phyloP scores from a whole-genome alignment of 805 yeast species.

The Ogataea angusta region DNA sequence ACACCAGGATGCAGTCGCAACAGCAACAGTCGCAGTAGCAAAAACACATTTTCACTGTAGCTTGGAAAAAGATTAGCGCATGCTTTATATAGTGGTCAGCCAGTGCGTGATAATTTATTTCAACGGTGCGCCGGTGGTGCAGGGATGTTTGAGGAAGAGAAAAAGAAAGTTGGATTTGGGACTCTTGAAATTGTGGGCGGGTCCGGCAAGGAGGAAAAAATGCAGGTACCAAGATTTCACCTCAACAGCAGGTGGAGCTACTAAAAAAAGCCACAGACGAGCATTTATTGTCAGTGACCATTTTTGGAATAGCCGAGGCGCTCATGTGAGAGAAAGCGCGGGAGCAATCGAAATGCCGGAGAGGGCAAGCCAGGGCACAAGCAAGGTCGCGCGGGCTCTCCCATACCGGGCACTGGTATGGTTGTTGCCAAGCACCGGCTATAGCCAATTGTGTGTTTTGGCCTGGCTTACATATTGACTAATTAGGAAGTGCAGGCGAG shows the following conservation, averaged over 20 bases:
- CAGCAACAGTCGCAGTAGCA: constrained; percentile 35
- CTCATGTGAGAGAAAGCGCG: background rate
- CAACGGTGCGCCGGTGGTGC: constrained; percentile 9
- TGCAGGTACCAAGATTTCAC: constrained; percentile 8
- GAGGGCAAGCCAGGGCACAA: too few species aligned
- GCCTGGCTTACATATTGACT: background rate
- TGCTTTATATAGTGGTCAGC: constrained; percentile 2
- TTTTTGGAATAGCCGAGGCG: background rate
- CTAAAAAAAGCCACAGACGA: background rate
- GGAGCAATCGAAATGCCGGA: too few species aligned
- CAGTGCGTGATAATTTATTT: background rate
- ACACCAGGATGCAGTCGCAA: constrained; percentile 62
- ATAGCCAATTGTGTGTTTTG: background rate
- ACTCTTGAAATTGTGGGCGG: background rate
- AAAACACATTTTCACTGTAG: constrained; percentile 22
- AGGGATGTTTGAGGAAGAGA: background rate
- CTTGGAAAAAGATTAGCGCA: background rate
- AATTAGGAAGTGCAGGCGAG: background rate
- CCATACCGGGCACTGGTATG: too few species aligned
- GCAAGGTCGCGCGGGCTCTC: too few species aligned
- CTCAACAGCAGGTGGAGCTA: background rate
- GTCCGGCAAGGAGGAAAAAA: background rate
- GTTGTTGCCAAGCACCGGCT: background rate
- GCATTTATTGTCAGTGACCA: background rate
- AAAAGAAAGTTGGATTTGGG: background rate